Conservation (phyloP, 2,329 filamentous ascomycete species). For the Fusarium kyushuense region DNA sequence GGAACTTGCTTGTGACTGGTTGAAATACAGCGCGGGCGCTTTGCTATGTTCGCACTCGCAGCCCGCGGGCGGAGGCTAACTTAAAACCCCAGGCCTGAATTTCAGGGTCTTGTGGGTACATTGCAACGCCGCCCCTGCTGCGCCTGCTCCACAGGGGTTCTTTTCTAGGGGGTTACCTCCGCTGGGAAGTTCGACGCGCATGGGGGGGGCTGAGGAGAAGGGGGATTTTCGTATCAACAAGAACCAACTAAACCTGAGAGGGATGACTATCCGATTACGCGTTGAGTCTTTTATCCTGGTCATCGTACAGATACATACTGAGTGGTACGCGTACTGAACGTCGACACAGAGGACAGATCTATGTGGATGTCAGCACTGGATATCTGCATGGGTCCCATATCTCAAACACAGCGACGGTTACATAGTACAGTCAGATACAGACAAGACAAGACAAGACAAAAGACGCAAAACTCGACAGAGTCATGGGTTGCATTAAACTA, state of each 20-base stretch:
- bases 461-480: neutral
- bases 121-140: neutral
- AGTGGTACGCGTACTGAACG: slow-evolving; percentile 16
- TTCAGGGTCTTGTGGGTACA: slow-evolving; percentile 5
- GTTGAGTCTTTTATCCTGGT: slow-evolving; percentile 1
- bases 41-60: slow-evolving; percentile 6
- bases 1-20: neutral
- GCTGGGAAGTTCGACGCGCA: neutral
- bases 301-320: neutral
- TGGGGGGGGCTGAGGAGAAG: slow-evolving; percentile 11
- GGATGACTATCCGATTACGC: slow-evolving; percentile 23
- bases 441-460: too few relatives aligned
- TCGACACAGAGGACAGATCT: neutral
- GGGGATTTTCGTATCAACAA: slow-evolving; percentile 31
- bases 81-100: slow-evolving; percentile 12
- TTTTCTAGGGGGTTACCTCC: neutral
- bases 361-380: neutral
- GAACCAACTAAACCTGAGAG: slow-evolving; percentile 6
- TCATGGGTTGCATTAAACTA: slow-evolving; percentile 29
- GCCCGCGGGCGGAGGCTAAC: slow-evolving; percentile 3
- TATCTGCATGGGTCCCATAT: neutral
- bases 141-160: slow-evolving; percentile 4
- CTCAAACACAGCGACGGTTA: neutral
- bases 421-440: too few relatives aligned
- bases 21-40: neutral